phyloP scores from a whole-genome alignment of 2,329 filamentous ascomycete species.

The Penicillium brevicompactum region DNA sequence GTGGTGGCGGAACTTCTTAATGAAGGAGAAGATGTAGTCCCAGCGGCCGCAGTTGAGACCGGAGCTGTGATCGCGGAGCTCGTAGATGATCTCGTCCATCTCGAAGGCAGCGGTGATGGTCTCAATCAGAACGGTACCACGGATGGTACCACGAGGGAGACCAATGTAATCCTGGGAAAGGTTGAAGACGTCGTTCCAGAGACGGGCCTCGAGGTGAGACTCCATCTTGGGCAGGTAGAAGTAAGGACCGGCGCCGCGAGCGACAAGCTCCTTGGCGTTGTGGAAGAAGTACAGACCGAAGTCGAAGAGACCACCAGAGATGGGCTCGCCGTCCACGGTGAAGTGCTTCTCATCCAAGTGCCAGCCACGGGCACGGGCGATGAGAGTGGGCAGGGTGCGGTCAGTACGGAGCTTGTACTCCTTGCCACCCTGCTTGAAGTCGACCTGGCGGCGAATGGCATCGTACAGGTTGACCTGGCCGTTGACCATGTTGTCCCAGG shows the following conservation, averaged over 20 bases:
- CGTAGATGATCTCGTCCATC: slow-evolving; percentile 99
- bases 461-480: slow-evolving; percentile 98
- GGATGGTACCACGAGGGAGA: slow-evolving; percentile 86
- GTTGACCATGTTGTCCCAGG: slow-evolving; percentile 99
- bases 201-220: slow-evolving; percentile 90
- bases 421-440: slow-evolving; percentile 94
- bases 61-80: slow-evolving; percentile 92
- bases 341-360: slow-evolving; percentile 98
- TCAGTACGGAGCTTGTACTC: slow-evolving; percentile 97
- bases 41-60: slow-evolving; percentile 98
- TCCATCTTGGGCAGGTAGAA: slow-evolving; percentile 99
- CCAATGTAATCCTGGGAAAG: slow-evolving; percentile 90
- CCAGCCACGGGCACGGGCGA: slow-evolving; percentile 94
- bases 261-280: slow-evolving; percentile 87
- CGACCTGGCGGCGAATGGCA: slow-evolving; percentile 87
- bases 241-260: slow-evolving; percentile 85
- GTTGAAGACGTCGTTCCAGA: slow-evolving; percentile 99
- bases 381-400: slow-evolving; percentile 81
- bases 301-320: slow-evolving; percentile 90
- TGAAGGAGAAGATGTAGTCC: slow-evolving; percentile 99
- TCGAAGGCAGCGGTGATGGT: slow-evolving; percentile 97
- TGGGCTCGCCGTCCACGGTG: slow-evolving; percentile 90
- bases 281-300: slow-evolving; percentile 99
- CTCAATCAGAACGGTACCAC: slow-evolving; percentile 94
- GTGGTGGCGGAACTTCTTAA: slow-evolving; percentile 99